Evolutionary conservation across 441 rosid species (phyloP), one percentile per base, ranked within the genome.

Genomic region (Bocquillonia castaneifolia): DNA sequence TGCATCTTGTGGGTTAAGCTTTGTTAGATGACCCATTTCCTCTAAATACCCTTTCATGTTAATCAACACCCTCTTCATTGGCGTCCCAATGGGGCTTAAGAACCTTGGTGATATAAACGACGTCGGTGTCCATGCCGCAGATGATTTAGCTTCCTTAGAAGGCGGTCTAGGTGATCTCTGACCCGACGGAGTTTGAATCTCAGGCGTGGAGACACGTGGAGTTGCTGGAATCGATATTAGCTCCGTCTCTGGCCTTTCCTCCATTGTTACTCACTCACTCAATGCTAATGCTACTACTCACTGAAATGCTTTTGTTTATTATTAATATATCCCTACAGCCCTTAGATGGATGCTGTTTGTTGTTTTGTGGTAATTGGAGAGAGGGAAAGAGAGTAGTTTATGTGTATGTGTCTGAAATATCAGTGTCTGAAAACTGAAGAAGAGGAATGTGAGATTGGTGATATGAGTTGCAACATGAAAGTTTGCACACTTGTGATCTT

Each of bases 191-290:
- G 99, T 93, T 9, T 73, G 87, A 68, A 86, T 89, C 88, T 93
- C 97, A 69, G 99, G 99, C 37, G 98, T 91, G 18, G 98, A 91
- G 10, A 74, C 90, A 22, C 91, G 87, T 1, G 98, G 98, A 36
- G 97, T 89, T n/a, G 96, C 98, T 71, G 98, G 98, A 54, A 93
- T 86, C 59, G 99, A 91, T 69, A 93, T 93, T 31, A 93, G 84
- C 85, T 93, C 99, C 42, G 95, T 84, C 76, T 93, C 99, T 14
- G 97, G 96, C 74, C 97, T 87, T 79, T 93, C 98, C 63, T 93
- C 98, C 97, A 91, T 88, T 51, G 31, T 47, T 28, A 36, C 20
- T 42, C 37, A 36, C 53, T 32, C 47, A 6, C 29, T 13, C 20
- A 15, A 13, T 34, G 44, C 13, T 40, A 10, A 13, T 40, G 44